These are phyloP conservation scores for Apodospora peruviana DNA, from an alignment of 495 filamentous ascomycete species.

Conservation along the genomic window DNA sequence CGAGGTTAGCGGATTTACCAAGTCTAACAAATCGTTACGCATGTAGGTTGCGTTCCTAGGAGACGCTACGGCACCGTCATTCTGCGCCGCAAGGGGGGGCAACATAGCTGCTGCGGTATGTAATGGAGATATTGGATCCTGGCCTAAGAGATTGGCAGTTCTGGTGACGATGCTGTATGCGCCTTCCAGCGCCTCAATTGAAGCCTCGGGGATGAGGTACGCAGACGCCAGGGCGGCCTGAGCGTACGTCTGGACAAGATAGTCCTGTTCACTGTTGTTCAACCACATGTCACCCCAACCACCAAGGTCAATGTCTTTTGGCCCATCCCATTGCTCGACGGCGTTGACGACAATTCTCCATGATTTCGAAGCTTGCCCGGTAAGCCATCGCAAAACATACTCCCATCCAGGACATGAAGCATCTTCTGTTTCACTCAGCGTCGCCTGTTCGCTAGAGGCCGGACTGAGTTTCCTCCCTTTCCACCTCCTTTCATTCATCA, in stretches of 20 bases:
- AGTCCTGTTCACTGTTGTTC: slow-evolving; percentile 44
- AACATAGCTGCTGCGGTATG: slow-evolving; percentile 37
- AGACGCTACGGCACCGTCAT: slow-evolving; percentile 24
- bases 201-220: slow-evolving; percentile 60
- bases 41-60: slow-evolving; percentile 38
- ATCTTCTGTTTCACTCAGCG: slow-evolving; percentile 5
- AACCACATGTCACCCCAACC: slow-evolving; percentile 55
- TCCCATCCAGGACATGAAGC: slow-evolving; percentile 60
- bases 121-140: slow-evolving; percentile 47
- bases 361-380: slow-evolving; percentile 48
- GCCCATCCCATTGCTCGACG: slow-evolving; percentile 74
- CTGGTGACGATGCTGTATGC: slow-evolving; percentile 58
- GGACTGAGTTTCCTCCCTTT: slow-evolving; percentile 23
- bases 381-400: slow-evolving; percentile 74
- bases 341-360: slow-evolving; percentile 53
- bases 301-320: slow-evolving; percentile 71
- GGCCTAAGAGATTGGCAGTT: slow-evolving; percentile 53
- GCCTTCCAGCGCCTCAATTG: slow-evolving; percentile 52
- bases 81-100: slow-evolving; percentile 31
- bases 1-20: slow-evolving; percentile 61
- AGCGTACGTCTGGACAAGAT: slow-evolving; percentile 59
- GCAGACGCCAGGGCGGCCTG: slow-evolving; percentile 68
- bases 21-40: slow-evolving; percentile 51
- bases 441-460: slow-evolving; percentile 3
- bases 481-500: slow-evolving; percentile 62